Percentiles rank a stretch among this genome's conserved stretches.
phyloP scores from a whole-genome alignment of 1,139 yeast genomes.

The Magnusiomyces magnusii region DNA sequence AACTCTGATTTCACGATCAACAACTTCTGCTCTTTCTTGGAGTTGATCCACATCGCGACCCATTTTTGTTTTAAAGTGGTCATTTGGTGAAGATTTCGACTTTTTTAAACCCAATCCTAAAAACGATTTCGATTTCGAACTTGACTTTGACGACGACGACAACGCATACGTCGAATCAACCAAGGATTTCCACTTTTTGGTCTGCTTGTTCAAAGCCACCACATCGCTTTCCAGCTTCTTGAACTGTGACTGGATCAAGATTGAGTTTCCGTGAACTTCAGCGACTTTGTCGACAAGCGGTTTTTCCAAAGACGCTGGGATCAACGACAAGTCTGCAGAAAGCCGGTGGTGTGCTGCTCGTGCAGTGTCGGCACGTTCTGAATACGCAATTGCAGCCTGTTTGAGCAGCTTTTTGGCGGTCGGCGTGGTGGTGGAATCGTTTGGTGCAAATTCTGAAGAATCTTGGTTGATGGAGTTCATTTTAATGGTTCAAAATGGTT shows the following conservation, averaged over 20 bases:
- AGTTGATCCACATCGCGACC: slow-evolving; percentile 33
- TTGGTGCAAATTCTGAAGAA: slow-evolving; percentile 15
- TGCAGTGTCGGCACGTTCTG: slow-evolving; percentile 25
- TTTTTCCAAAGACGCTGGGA: slow-evolving; percentile 23
- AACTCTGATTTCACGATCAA: slow-evolving; percentile 44
- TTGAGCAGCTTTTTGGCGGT: slow-evolving; percentile 25
- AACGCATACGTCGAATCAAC: slow-evolving; percentile 18
- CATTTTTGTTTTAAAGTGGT: too few species aligned
- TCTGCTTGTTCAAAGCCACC: slow-evolving; percentile 17
- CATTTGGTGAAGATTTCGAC: too few species aligned
- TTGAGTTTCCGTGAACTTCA: slow-evolving; percentile 25
- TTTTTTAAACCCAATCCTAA: too few species aligned
- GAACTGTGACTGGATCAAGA: slow-evolving; percentile 23
- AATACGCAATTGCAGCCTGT: slow-evolving; percentile 30
- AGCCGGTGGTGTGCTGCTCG: slow-evolving; percentile 16
- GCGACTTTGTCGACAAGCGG: slow-evolving; percentile 24
- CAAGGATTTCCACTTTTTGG: slow-evolving; percentile 21
- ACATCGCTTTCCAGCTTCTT: slow-evolving; percentile 20
- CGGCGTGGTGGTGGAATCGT: slow-evolving; percentile 18
- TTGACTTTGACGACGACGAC: background rate
- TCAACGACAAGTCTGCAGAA: slow-evolving; percentile 14
- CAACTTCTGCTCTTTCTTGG: slow-evolving; percentile 42
- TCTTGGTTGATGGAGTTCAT: background rate
- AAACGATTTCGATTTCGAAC: too few species aligned
- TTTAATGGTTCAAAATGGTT: background rate